Evolutionary conservation across 441 rosid genomes (phyloP).

Genomic region (Corymbia citriodora): DNA sequence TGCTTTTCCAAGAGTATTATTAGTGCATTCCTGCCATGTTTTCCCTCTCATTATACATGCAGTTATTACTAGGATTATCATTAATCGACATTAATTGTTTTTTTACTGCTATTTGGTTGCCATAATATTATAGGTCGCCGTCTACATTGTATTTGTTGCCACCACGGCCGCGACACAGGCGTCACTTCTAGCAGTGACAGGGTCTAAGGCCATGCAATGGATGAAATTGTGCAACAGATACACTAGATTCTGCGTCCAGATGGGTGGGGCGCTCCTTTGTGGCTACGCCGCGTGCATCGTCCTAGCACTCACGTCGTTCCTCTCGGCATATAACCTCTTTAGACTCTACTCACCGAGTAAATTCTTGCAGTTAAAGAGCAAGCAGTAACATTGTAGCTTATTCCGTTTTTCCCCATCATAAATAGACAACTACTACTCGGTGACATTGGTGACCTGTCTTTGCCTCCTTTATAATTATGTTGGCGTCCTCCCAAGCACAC

Average conservation of each 20-base stretch:
- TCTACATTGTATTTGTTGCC: constrained; percentile 37
- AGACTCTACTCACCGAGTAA: constrained; percentile 52
- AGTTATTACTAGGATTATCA: not conserved
- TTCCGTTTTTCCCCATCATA: not conserved
- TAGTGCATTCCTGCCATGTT: not conserved
- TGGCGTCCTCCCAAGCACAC: not conserved
- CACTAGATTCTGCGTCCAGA: constrained; percentile 61
- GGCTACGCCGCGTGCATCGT: constrained; percentile 25
- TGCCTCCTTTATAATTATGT: not conserved
- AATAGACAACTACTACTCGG: not conserved
- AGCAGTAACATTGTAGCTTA: not conserved
- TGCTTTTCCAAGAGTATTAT: not conserved
- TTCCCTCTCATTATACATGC: not conserved
- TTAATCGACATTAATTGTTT: too few relatives aligned
- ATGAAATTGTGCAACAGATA: constrained; percentile 57
- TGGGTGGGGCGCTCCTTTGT: constrained; percentile 41
- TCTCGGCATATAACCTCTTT: constrained; percentile 63
- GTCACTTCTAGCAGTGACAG: constrained; percentile 35
- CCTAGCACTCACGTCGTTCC: constrained; percentile 29
- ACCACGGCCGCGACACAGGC: constrained; percentile 36
- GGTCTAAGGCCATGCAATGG: constrained; percentile 54
- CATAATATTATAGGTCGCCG: constrained; percentile 27
- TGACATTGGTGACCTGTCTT: not conserved
- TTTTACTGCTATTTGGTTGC: too few relatives aligned
- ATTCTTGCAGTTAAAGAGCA: constrained; percentile 30